Evolutionary conservation across 352 stramenopile genomes (phyloP).

Genomic region (Peronosclerospora sorghi): DNA sequence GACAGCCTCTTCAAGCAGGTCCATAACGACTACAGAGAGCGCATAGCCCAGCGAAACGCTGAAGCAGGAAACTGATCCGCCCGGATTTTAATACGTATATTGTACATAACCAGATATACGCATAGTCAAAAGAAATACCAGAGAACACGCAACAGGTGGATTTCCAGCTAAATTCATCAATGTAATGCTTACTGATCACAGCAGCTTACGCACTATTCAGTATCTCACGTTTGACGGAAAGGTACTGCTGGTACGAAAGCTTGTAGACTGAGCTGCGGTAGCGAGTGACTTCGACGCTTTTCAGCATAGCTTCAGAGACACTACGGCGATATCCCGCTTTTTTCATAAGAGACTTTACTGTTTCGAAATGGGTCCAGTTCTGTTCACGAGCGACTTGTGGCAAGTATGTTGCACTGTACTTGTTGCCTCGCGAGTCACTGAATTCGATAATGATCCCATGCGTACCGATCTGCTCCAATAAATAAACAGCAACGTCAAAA

Average conservation of each 20-base stretch:
- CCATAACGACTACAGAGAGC: slow-evolving; percentile 66
- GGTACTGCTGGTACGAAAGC: slow-evolving; percentile 72
- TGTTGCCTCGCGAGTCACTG: slow-evolving; percentile 28
- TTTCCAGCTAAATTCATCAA: too few species aligned
- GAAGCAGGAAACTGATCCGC: slow-evolving; percentile 6
- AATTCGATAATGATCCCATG: slow-evolving; percentile 81
- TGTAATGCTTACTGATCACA: slow-evolving; percentile 9
- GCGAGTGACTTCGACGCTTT: slow-evolving; percentile 57
- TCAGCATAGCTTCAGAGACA: slow-evolving; percentile 45
- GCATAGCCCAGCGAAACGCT: slow-evolving; percentile 38
- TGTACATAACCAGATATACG: too few species aligned
- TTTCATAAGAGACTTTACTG: slow-evolving; percentile 64
- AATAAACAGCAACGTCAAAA: not conserved
- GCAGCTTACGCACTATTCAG: slow-evolving; percentile 9
- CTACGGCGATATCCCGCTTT: slow-evolving; percentile 62
- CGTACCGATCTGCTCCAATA: slow-evolving; percentile 33
- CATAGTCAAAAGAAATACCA: too few species aligned
- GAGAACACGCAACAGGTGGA: too few species aligned
- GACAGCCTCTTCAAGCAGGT: slow-evolving; percentile 59
- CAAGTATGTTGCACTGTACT: slow-evolving; percentile 70
- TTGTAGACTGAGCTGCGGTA: slow-evolving; percentile 79
- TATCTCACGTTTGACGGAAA: slow-evolving; percentile 46
- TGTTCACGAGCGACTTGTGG: slow-evolving; percentile 69
- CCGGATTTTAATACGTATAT: too few species aligned
- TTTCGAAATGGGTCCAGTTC: slow-evolving; percentile 57